Conservation (phyloP, 192 early-diverging fungal species). For the Coemansia sp. region DNA sequence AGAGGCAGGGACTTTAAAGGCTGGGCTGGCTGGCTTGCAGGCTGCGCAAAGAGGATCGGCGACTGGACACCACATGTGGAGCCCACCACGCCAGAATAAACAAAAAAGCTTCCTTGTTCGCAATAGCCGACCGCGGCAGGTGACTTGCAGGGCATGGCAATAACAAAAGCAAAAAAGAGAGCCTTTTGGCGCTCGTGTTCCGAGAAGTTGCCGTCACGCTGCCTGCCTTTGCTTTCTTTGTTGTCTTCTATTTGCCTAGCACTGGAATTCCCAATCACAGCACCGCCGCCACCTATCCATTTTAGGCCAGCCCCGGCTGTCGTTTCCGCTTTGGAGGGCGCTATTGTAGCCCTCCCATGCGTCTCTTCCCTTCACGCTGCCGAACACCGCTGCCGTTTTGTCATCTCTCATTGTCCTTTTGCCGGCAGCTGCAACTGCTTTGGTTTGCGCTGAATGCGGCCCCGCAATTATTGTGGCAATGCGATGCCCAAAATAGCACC, state of each 20-base stretch:
- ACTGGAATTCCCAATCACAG: constrained; percentile 1
- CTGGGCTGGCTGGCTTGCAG: background rate
- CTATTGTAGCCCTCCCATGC: background rate
- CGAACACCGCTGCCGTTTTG: constrained; percentile 1
- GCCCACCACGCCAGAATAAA: background rate
- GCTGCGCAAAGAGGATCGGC: constrained; percentile 3
- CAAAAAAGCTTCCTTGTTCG: constrained; percentile 9
- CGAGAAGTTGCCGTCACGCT: constrained; percentile 47
- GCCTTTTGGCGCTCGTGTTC: constrained; percentile 27
- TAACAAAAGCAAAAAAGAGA: constrained; percentile 13
- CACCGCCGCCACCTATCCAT: background rate
- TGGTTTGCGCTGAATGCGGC: background rate
- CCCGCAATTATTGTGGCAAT: constrained; percentile 6
- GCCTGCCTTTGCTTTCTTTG: background rate
- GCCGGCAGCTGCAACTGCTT: background rate
- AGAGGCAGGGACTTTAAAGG: constrained; percentile 6
- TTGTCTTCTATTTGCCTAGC: background rate
- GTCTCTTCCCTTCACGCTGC: background rate
- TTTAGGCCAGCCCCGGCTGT: background rate
- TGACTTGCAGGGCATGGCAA: constrained; percentile 13
- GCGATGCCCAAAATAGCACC: background rate
- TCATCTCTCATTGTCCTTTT: background rate
- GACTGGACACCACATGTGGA: background rate
- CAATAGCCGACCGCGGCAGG: constrained; percentile 16
- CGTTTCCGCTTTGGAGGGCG: background rate